Conservation (phyloP, 23 red algal genomes). For the Gracilariopsis chorda region DNA sequence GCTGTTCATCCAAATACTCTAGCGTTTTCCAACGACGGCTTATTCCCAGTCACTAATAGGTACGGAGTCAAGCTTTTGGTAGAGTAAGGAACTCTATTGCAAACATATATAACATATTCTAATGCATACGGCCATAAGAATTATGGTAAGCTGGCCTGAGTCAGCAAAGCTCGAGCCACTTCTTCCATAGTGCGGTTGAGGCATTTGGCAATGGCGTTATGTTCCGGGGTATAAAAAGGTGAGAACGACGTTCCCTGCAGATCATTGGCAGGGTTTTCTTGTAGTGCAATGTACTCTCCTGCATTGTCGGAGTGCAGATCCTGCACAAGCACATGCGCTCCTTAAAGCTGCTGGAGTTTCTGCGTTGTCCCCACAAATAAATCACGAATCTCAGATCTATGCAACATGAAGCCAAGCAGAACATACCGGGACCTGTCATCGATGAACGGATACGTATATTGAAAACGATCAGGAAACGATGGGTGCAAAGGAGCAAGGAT, state of each 20-base stretch:
- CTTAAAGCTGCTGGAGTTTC: constrained; percentile 2
- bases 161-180: neutral
- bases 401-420: neutral
- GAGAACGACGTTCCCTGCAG: neutral
- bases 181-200: constrained; percentile 14
- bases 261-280: neutral
- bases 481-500: neutral
- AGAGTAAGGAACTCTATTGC: too few relatives aligned
- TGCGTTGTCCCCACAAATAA: neutral
- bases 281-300: neutral
- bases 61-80: too few relatives aligned
- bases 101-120: too few relatives aligned
- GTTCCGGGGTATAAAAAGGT: constrained; percentile 5
- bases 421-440: constrained; percentile 34
- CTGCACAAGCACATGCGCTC: neutral
- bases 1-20: too few relatives aligned
- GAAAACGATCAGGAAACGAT: neutral
- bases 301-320: too few relatives aligned
- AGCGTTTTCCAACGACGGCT: too few relatives aligned
- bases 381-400: neutral
- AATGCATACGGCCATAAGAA: too few relatives aligned
- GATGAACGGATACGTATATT: constrained; percentile 23
- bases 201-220: neutral
- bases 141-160: too few relatives aligned
- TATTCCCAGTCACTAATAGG: too few relatives aligned